phyloP scores from a whole-genome alignment of 192 early-diverging fungal genomes.

The Podila clonocystis region DNA sequence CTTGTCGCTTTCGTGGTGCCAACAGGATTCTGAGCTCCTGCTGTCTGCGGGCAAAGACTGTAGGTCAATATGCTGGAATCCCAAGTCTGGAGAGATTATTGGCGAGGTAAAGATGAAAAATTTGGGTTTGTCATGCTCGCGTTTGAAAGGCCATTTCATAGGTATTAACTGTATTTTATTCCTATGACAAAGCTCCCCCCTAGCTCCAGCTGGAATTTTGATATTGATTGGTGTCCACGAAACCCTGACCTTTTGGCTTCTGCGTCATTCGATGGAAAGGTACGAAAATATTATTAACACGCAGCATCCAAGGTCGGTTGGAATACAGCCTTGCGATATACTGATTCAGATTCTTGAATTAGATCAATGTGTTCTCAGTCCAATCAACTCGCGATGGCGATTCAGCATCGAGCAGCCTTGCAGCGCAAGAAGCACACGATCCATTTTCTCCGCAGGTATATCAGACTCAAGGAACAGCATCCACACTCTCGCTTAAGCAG shows the following conservation, averaged over 20 bases:
- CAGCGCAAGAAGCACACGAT: conserved; percentile 63
- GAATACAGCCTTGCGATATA: not conserved
- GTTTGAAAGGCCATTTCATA: not conserved
- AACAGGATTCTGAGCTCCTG: conserved; percentile 91
- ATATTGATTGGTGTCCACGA: conserved; percentile 93
- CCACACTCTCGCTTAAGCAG: conserved; percentile 73
- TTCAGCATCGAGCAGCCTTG: conserved; percentile 7
- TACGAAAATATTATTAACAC: conserved; percentile 16
- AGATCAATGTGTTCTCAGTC: conserved; percentile 84
- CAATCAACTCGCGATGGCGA: conserved; percentile 60
- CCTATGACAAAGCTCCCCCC: conserved; percentile 63
- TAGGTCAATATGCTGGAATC: conserved; percentile 93
- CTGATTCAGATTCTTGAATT: not conserved
- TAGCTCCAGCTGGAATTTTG: conserved; percentile 93
- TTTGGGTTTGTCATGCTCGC: not conserved
- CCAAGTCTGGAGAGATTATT: conserved; percentile 79
- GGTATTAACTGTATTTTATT: not conserved
- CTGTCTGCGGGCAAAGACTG: conserved; percentile 96
- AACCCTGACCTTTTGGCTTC: conserved; percentile 93
- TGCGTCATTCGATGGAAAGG: conserved; percentile 92
- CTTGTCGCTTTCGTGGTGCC: conserved; percentile 94
- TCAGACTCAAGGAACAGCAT: conserved; percentile 27
- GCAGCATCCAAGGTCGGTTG: too few relatives aligned
- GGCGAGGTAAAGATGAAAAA: conserved; percentile 67
- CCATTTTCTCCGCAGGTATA: conserved; percentile 75